Base-by-base conservation (phyloP, 2,329 filamentous ascomycete species). In the Colletotrichum spaethianum region DNA sequence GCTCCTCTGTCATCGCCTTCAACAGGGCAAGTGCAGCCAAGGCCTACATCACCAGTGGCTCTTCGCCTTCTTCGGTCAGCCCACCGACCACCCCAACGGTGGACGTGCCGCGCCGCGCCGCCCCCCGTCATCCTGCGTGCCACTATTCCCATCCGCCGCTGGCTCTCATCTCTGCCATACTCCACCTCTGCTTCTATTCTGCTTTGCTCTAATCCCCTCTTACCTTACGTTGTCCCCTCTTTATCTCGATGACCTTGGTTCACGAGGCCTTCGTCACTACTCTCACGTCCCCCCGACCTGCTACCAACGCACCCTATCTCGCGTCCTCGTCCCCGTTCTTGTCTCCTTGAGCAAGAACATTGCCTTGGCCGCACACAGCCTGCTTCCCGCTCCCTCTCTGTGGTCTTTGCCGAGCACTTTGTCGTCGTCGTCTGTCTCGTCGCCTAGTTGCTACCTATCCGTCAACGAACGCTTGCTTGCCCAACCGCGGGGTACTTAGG, bases 121-220 rank as follows among this genome's bases (percentile, higher is more conserved):
- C 46, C 36, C 42, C 42, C 46, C 46, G 33, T 62, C 48, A 42
- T 44, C 44, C 31, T 50, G 69, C 44, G 64, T 72, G 69, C 65
- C 65, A 64, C 69, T 72, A 72, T 72, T 72, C 69, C 69, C 69
- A 72, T 59, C 65, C 64, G 38, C 31, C 59, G 65, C 66, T 56
- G 56, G 64, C 56, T 52, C 59, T 59, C 26, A 63, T 56, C 64
- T 72, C 65, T 48, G 9, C 23, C 20, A 52, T 36, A 63, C 57
- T 72, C 52, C 59, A 50, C 56, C 62, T 55, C 59, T 59, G 52
- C 50, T n/a, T 62, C 68, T 71, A 36, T 38, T 67, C 28, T 70
- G 53, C 53, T 57, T 42, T 59, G 67, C 67, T 64, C 50, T 36
- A 52, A 31, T 46, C 26, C 44, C 23, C 53, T 64, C 42, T 50